Evolutionary conservation across 164 flowering plant species (phyloP).

Genomic region (Litsea cubeba): DNA sequence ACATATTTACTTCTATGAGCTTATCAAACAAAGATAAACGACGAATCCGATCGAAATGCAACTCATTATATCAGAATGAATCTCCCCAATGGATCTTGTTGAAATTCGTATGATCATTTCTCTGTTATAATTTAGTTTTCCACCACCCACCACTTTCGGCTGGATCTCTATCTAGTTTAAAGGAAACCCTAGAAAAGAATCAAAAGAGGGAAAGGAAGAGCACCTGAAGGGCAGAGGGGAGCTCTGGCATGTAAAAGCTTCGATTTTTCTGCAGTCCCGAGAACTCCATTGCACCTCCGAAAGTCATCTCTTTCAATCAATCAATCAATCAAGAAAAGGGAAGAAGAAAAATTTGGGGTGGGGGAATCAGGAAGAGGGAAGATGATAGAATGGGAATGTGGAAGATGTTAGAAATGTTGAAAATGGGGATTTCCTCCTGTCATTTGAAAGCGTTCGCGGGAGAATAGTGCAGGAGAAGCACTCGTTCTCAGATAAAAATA

Average conservation of each 20-base stretch:
- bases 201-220: neutral
- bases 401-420: neutral
- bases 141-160: too few species aligned
- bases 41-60: too few species aligned
- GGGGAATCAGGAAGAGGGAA: neutral
- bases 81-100: too few species aligned
- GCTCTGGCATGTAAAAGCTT: slow-evolving; percentile 19
- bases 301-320: slow-evolving; percentile 1
- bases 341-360: neutral
- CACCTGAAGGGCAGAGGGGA: slow-evolving; percentile 22
- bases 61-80: too few species aligned
- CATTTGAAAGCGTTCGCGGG: neutral
- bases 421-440: neutral
- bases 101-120: too few species aligned
- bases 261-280: slow-evolving; percentile 19
- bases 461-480: neutral
- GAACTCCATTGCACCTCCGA: slow-evolving; percentile 13
- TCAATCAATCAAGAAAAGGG: neutral
- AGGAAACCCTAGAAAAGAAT: too few species aligned
- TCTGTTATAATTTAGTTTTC: too few species aligned
- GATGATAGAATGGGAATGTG: neutral
- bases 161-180: too few species aligned
- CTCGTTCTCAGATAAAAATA: neutral
- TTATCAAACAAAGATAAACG: too few species aligned
- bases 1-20: too few species aligned